Conservation (phyloP, 2,329 filamentous ascomycete species). For the Fusarium subglutinans region DNA sequence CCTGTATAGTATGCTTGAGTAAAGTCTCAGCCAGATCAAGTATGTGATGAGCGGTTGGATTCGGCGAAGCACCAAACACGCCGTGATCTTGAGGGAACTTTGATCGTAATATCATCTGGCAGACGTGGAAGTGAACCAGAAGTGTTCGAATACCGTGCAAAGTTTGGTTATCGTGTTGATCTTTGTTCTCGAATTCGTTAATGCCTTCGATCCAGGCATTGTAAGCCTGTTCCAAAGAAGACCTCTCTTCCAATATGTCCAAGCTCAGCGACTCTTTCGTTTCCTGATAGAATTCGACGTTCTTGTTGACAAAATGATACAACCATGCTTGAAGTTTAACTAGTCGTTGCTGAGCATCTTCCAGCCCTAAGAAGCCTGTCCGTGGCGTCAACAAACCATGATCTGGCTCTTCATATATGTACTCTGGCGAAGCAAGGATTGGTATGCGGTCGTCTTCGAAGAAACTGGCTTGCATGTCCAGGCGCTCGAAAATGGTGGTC, state of each 20-base stretch:
- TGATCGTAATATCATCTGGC: conserved; percentile 18
- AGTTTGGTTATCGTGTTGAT: background rate
- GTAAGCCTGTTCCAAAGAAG: background rate
- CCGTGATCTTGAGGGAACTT: conserved; percentile 4
- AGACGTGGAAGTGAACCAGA: conserved; percentile 10
- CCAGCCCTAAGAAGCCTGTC: background rate
- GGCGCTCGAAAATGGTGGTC: background rate
- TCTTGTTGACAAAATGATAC: conserved; percentile 3
- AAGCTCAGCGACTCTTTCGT: background rate
- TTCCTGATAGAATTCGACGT: background rate
- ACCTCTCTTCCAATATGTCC: conserved; percentile 8
- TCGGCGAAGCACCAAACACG: conserved; percentile 13
- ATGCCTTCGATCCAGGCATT: background rate
- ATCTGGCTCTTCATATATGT: background rate
- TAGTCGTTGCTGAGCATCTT: conserved; percentile 10
- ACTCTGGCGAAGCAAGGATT: background rate
- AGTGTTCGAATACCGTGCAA: background rate
- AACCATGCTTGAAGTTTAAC: conserved; percentile 29
- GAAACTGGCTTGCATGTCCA: conserved; percentile 31
- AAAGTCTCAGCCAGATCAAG: conserved; percentile 10
- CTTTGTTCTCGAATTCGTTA: background rate
- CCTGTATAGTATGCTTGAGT: background rate
- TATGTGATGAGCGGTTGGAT: conserved; percentile 4
- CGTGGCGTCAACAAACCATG: too few species aligned
- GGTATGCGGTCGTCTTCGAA: conserved; percentile 28